Percentiles rank a stretch among this genome's conserved stretches.
These are phyloP conservation scores for Taxillus chinensis DNA, from an alignment of 164 flowering plant genomes.

Conservation along the genomic window DNA sequence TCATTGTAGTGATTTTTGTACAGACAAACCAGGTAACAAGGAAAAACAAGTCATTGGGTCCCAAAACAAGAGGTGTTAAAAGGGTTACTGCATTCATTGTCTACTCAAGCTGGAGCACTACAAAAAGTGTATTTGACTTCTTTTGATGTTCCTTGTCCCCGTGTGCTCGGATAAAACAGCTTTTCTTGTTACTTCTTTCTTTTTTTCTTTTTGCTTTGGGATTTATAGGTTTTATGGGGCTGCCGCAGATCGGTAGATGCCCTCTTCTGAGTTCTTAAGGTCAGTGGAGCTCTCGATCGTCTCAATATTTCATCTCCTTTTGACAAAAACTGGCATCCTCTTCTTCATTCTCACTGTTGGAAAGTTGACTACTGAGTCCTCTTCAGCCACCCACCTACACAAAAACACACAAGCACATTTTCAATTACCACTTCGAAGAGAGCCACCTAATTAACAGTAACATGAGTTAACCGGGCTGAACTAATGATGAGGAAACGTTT, in stretches of 20 bases:
- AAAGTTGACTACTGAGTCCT: slow-evolving; percentile 67
- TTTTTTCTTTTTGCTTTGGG: not conserved
- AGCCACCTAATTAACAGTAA: too few species aligned
- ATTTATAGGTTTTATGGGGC: not conserved
- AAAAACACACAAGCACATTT: not conserved
- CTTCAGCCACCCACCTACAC: slow-evolving; percentile 79
- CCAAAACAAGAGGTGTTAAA: too few species aligned
- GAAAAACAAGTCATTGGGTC: too few species aligned
- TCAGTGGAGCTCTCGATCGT: slow-evolving; percentile 1
- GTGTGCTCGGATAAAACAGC: not conserved
- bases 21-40: too few species aligned
- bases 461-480: too few species aligned
- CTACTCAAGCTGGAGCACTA: too few species aligned
- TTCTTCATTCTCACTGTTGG: slow-evolving; percentile 85
- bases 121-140: not conserved
- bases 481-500: too few species aligned
- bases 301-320: slow-evolving; percentile 21
- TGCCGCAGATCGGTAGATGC: not conserved
- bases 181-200: not conserved
- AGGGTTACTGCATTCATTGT: too few species aligned
- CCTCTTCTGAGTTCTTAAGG: not conserved
- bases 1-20: too few species aligned
- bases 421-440: too few species aligned
- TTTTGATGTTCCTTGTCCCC: not conserved
- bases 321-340: slow-evolving; percentile 72